phyloP scores from a whole-genome alignment of 108 stramenopile species.

The Epithemia pelagica region DNA sequence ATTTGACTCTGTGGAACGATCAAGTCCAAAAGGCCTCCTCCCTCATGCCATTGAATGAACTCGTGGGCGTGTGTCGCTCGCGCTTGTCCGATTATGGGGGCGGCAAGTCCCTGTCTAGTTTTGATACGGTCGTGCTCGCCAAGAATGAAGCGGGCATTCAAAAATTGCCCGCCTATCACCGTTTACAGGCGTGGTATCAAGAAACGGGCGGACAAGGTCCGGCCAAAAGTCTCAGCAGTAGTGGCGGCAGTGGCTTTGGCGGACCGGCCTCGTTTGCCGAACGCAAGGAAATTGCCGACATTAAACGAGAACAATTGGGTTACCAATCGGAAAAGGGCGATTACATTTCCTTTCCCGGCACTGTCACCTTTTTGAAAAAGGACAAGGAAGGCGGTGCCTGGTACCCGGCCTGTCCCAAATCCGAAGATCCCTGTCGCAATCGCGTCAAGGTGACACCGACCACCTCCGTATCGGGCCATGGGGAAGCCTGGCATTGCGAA shows the following conservation, averaged over 20 bases:
- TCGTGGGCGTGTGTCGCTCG: conserved; percentile 83
- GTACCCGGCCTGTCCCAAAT: conserved; percentile 92
- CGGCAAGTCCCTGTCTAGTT: conserved; percentile 49
- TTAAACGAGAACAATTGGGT: conserved; percentile 83
- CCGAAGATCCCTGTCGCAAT: conserved; percentile 81
- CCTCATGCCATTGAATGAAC: conserved; percentile 37
- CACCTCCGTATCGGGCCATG: conserved; percentile 27
- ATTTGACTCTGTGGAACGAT: conserved; percentile 84
- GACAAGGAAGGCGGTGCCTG: conserved; percentile 91
- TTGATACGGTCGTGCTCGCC: conserved; percentile 27
- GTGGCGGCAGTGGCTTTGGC: conserved; percentile 56
- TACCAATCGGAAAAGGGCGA: conserved; percentile 85
- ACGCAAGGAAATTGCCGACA: conserved; percentile 68
- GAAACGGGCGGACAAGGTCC: conserved; percentile 42
- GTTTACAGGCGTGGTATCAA: conserved; percentile 60
- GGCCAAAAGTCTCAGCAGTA: conserved; percentile 48
- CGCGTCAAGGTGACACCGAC: conserved; percentile 78
- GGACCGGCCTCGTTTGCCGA: conserved; percentile 49
- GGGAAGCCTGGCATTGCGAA: conserved; percentile 73
- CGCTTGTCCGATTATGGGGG: conserved; percentile 88
- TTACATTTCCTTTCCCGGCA: conserved; percentile 82
- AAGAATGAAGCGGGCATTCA: conserved; percentile 41
- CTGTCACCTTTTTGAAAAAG: conserved; percentile 86
- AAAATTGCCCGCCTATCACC: conserved; percentile 38
- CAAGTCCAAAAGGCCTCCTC: conserved; percentile 25